Evolutionary conservation across 805 yeast genomes (phyloP).

Genomic region (Yarrowia hollandica): DNA sequence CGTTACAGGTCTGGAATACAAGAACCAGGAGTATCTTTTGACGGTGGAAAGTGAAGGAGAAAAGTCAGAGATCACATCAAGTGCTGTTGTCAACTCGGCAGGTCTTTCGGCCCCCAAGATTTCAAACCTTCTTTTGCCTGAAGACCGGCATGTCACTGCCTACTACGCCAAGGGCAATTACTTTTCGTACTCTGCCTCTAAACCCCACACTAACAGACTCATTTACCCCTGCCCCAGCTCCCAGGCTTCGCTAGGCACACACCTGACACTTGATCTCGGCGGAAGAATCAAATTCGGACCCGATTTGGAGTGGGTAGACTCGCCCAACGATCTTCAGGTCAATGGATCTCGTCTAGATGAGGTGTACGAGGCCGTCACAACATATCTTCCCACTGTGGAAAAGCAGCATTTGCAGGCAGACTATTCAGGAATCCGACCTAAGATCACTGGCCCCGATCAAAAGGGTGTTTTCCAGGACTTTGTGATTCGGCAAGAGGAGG

Average conservation of each 20-base stretch:
- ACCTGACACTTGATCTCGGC: conserved; percentile 77
- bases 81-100: conserved; percentile 70
- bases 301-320: conserved; percentile 74
- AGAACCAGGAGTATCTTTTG: conserved; percentile 32
- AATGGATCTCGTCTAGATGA: conserved; percentile 48
- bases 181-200: conserved; percentile 54
- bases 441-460: conserved; percentile 51
- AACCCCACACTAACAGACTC: conserved; percentile 54
- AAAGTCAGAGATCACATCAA: conserved; percentile 43
- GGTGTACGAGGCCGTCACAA: conserved; percentile 59
- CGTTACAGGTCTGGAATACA: conserved; percentile 47
- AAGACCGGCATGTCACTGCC: conserved; percentile 55
- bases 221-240: conserved; percentile 80
- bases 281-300: conserved; percentile 86
- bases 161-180: conserved; percentile 86
- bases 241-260: conserved; percentile 81
- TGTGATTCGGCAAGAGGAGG: conserved; percentile 66
- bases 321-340: conserved; percentile 39
- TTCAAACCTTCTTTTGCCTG: conserved; percentile 68
- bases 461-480: conserved; percentile 64
- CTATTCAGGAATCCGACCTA: conserved; percentile 85
- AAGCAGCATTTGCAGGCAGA: conserved; percentile 57
- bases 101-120: conserved; percentile 76
- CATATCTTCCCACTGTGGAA: conserved; percentile 64
- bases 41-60: conserved; percentile 34